Percentiles rank a stretch among this genome's conserved stretches.
phyloP scores from a whole-genome alignment of 306 rosid genomes.

The Cicer yamashitae region DNA sequence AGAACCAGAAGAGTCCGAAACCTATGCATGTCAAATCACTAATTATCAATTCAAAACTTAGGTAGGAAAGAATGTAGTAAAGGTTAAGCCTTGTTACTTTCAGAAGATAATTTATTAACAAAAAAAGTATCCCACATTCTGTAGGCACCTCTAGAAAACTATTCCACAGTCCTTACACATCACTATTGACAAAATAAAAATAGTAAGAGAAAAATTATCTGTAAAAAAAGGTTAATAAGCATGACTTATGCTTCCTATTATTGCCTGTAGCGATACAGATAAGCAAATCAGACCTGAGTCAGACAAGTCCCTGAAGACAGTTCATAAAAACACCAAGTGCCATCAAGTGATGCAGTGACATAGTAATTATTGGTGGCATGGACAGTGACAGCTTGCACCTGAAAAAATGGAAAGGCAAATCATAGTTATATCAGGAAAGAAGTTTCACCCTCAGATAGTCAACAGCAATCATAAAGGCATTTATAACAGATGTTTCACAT shows the following conservation, averaged over 20 bases:
- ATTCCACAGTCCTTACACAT: slow-evolving; percentile 9
- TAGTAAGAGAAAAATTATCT: not conserved
- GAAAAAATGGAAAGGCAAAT: slow-evolving; percentile 40
- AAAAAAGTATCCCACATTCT: not conserved
- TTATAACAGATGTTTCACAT: not conserved
- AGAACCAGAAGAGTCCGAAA: slow-evolving; percentile 67
- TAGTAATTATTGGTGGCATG: slow-evolving; percentile 94
- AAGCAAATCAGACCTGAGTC: slow-evolving; percentile 68
- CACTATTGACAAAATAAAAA: not conserved
- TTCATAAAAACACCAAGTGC: slow-evolving; percentile 96
- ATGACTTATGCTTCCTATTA: slow-evolving; percentile 1
- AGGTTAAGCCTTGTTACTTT: not conserved
- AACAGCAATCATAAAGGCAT: slow-evolving; percentile 9
- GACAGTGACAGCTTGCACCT: slow-evolving; percentile 98
- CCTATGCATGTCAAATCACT: slow-evolving; percentile 59
- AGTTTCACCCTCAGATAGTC: slow-evolving; percentile 9
- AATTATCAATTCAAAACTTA: slow-evolving; percentile 29
- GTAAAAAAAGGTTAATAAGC: slow-evolving; percentile 1
- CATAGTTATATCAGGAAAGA: slow-evolving; percentile 27
- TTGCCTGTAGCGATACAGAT: not conserved
- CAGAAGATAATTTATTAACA: not conserved
- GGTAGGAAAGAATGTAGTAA: not conserved
- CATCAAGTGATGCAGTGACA: slow-evolving; percentile 95
- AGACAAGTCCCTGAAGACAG: slow-evolving; percentile 91
- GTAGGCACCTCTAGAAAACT: slow-evolving; percentile 9